phyloP scores from a whole-genome alignment of 2,329 filamentous ascomycete species.

The Pseudocercospora fijiensis region DNA sequence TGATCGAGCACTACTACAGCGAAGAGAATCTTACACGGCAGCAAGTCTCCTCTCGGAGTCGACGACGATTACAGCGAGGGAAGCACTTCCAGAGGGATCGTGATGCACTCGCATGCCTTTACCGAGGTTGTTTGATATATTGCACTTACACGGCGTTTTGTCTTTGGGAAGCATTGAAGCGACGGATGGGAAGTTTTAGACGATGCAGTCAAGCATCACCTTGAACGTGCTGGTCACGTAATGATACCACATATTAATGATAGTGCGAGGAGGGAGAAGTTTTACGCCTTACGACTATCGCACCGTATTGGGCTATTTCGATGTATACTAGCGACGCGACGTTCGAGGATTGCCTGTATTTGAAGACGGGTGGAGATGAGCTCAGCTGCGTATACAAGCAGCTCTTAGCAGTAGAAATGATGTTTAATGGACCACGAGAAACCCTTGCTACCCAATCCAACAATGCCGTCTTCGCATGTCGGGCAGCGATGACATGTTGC shows the following conservation, averaged over 20 bases:
- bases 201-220: constrained; percentile 3
- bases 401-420: constrained; percentile 4
- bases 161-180: constrained; percentile 2
- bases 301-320: background rate
- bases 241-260: constrained; percentile 18
- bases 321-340: background rate
- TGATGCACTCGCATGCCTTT: background rate
- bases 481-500: background rate
- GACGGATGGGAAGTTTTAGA: constrained; percentile 3
- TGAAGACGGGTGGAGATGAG: background rate
- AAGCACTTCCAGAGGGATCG: background rate
- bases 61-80: constrained; percentile 15
- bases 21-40: constrained; percentile 6
- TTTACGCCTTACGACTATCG: background rate
- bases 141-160: constrained; percentile 10
- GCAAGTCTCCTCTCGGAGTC: constrained; percentile 15
- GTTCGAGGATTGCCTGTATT: background rate
- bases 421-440: background rate
- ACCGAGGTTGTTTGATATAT: background rate
- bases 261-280: constrained; percentile 4
- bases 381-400: background rate
- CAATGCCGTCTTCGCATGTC: background rate
- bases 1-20: constrained; percentile 8
- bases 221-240: constrained; percentile 16
- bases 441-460: background rate